phyloP scores from a whole-genome alignment of 2,329 filamentous ascomycete species.

The Akanthomyces dipterigenus region DNA sequence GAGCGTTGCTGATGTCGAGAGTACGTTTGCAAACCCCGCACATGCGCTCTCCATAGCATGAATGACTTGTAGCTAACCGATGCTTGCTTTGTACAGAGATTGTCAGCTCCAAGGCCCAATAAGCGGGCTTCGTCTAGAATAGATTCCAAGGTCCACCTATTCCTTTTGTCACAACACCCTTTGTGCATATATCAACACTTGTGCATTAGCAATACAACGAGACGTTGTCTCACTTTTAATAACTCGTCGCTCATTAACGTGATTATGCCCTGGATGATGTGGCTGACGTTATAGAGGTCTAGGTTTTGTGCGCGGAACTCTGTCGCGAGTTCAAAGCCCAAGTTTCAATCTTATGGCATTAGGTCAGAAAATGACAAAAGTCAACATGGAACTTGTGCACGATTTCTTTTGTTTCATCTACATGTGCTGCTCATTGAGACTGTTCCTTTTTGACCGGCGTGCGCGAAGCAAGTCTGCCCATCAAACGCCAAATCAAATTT shows the following conservation, averaged over 20 bases:
- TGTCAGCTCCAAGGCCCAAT: constrained; percentile 57
- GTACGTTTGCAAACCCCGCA: constrained; percentile 45
- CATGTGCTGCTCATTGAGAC: too few relatives aligned
- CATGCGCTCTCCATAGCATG: not conserved
- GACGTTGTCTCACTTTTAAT: constrained; percentile 21
- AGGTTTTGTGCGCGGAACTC: too few relatives aligned
- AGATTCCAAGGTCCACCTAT: constrained; percentile 31
- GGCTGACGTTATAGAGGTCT: not conserved
- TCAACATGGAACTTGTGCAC: not conserved
- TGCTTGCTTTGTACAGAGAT: constrained; percentile 40
- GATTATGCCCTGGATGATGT: not conserved
- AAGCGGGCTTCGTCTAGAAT: constrained; percentile 37
- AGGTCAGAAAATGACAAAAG: too few relatives aligned
- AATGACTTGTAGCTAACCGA: constrained; percentile 26
- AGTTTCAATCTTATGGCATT: not conserved
- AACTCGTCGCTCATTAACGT: not conserved
- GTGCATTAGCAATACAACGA: constrained; percentile 54
- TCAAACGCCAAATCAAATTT: too few relatives aligned
- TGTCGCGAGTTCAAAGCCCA: too few relatives aligned
- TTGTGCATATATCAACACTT: constrained; percentile 52
- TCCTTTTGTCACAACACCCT: constrained; percentile 45
- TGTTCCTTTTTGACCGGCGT: too few relatives aligned
- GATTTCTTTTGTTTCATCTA: too few relatives aligned
- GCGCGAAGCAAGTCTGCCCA: too few relatives aligned
- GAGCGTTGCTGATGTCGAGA: constrained; percentile 93